phyloP scores from a whole-genome alignment of 2,329 filamentous ascomycete species.

The Sporothrix dimorphospora region DNA sequence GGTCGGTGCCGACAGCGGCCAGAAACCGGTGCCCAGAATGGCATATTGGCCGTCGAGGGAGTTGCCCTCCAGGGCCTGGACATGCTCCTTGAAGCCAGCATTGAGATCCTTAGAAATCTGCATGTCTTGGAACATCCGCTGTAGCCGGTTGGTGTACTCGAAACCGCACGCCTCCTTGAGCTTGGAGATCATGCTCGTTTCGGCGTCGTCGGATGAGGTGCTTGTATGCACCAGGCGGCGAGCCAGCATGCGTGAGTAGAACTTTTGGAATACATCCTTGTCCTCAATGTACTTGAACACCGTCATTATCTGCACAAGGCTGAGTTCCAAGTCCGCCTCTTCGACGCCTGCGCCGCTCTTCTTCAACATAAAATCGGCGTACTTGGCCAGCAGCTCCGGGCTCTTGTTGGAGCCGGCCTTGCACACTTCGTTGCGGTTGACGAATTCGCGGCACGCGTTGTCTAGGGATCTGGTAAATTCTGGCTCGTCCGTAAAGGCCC shows the following conservation, averaged over 20 bases:
- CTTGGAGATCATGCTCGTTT: slow-evolving; percentile 99
- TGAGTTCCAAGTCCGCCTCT: slow-evolving; percentile 88
- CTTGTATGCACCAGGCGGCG: slow-evolving; percentile 93
- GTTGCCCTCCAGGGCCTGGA: slow-evolving; percentile 67
- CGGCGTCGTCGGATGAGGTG: slow-evolving; percentile 94
- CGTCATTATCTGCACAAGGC: slow-evolving; percentile 93
- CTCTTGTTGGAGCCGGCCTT: slow-evolving; percentile 92
- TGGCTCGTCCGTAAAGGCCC: slow-evolving; percentile 91
- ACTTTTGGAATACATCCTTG: slow-evolving; percentile 99
- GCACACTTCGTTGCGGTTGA: slow-evolving; percentile 96
- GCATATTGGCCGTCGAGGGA: slow-evolving; percentile 86
- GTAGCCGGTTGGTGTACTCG: slow-evolving; percentile 98
- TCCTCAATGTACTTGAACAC: slow-evolving; percentile 99
- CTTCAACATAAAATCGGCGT: slow-evolving; percentile 88
- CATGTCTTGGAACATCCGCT: slow-evolving; percentile 99
- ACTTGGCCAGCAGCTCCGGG: slow-evolving; percentile 91
- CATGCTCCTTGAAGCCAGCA: slow-evolving; percentile 79
- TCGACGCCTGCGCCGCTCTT: slow-evolving; percentile 93
- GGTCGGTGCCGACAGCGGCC: slow-evolving; percentile 85
- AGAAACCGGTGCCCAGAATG: slow-evolving; percentile 94
- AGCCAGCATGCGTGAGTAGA: slow-evolving; percentile 95
- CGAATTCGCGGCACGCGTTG: slow-evolving; percentile 96
- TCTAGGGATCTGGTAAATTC: slow-evolving; percentile 96
- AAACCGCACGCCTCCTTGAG: slow-evolving; percentile 98
- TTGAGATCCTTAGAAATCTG: slow-evolving; percentile 99